Percentiles rank a stretch among this genome's conserved stretches.
Evolutionary conservation across 345 rosid genomes (phyloP).

Genomic region (Erysimum cheiranthoides): DNA sequence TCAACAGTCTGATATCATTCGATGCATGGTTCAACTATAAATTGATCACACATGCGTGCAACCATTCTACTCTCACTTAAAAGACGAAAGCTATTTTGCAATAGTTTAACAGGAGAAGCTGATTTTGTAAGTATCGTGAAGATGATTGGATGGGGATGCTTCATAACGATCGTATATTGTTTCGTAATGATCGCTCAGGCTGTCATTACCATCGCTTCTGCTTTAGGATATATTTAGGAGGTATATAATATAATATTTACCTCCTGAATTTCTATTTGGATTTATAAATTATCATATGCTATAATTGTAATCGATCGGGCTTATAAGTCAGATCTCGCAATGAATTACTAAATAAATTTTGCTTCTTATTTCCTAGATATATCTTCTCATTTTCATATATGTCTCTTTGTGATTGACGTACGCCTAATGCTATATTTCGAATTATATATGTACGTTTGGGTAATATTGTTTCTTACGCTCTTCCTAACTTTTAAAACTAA

Average conservation of each 20-base stretch:
- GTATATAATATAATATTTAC: neutral
- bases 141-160: conserved; percentile 13
- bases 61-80: neutral
- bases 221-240: conserved; percentile 3
- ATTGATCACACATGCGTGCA: conserved; percentile 19
- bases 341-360: conserved; percentile 13
- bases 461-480: neutral
- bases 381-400: neutral
- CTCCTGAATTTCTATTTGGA: conserved; percentile 8
- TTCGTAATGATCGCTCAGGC: neutral
- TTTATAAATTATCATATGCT: too few relatives aligned
- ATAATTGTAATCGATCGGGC: conserved; percentile 3
- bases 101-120: neutral
- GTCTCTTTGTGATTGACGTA: neutral
- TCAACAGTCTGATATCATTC: conserved; percentile 11
- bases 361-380: neutral
- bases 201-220: neutral
- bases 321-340: conserved; percentile 7
- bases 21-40: conserved; percentile 23
- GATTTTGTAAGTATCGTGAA: neutral
- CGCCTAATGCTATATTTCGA: neutral
- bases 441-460: neutral
- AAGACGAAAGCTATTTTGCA: neutral
- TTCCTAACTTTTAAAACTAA: neutral
- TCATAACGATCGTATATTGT: neutral